These are phyloP conservation scores for Entomortierella lignicola DNA, from an alignment of 192 early-diverging fungal genomes.

Conservation along the genomic window DNA sequence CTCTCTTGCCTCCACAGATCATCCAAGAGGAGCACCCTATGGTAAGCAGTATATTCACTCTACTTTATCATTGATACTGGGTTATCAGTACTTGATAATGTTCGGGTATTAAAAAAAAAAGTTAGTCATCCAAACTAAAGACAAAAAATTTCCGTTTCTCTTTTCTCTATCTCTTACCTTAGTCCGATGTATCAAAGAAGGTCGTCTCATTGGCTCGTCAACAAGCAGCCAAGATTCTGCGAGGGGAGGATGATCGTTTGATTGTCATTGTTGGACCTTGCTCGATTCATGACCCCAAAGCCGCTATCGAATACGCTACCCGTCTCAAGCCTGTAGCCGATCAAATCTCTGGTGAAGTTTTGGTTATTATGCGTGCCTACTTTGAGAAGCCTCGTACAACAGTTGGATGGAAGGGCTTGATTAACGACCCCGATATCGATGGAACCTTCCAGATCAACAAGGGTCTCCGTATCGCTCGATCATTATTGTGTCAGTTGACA, in stretches of 20 bases:
- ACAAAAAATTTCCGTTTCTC: background rate
- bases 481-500: constrained; percentile 83
- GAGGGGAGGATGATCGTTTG: constrained; percentile 86
- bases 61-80: too few relatives aligned
- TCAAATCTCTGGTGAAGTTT: constrained; percentile 76
- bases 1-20: constrained; percentile 92
- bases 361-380: constrained; percentile 96
- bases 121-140: background rate
- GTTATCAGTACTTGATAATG: background rate
- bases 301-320: constrained; percentile 87
- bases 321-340: constrained; percentile 59
- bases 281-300: constrained; percentile 92
- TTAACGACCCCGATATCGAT: constrained; percentile 84
- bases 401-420: constrained; percentile 90
- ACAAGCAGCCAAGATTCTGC: constrained; percentile 79
- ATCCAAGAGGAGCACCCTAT: constrained; percentile 87
- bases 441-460: constrained; percentile 96
- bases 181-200: constrained; percentile 55
- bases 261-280: constrained; percentile 95
- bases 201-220: constrained; percentile 64
- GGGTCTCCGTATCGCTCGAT: constrained; percentile 88
- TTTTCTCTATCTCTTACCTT: constrained; percentile 3
- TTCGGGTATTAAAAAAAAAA: background rate
- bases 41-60: constrained; percentile 54
- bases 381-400: constrained; percentile 99